phyloP scores from a whole-genome alignment of 345 rosid genomes.

The Eucalyptus sp. region DNA sequence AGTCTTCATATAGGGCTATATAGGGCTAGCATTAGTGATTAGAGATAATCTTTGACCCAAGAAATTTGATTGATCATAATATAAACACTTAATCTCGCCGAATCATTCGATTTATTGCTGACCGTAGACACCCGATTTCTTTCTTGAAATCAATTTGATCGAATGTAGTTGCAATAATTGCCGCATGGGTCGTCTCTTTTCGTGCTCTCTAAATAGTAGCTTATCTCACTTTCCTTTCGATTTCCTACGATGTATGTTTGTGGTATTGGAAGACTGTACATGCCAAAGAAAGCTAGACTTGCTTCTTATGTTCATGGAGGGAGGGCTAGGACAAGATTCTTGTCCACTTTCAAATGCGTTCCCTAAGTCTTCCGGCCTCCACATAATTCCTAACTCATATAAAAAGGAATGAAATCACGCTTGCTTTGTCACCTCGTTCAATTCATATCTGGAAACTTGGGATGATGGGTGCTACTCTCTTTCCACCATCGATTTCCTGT shows the following conservation, averaged over 20 bases:
- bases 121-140: background rate
- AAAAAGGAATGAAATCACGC: background rate
- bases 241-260: background rate
- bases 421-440: background rate
- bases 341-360: background rate
- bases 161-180: background rate
- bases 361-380: background rate
- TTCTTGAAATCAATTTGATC: background rate
- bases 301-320: background rate
- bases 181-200: background rate
- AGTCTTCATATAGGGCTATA: background rate
- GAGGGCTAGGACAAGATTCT: background rate
- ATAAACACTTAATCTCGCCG: background rate
- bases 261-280: background rate
- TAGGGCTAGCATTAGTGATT: background rate
- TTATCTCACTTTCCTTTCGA: background rate
- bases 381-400: background rate
- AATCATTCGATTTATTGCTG: background rate
- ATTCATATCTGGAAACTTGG: background rate
- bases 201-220: background rate
- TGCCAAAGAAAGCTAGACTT: background rate
- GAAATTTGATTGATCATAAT: background rate
- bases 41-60: background rate
- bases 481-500: background rate
- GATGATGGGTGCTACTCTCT: background rate